Percentiles rank a stretch among this genome's conserved stretches.
phyloP scores from a whole-genome alignment of 192 early-diverging fungal genomes.

The Backusella luteola region DNA sequence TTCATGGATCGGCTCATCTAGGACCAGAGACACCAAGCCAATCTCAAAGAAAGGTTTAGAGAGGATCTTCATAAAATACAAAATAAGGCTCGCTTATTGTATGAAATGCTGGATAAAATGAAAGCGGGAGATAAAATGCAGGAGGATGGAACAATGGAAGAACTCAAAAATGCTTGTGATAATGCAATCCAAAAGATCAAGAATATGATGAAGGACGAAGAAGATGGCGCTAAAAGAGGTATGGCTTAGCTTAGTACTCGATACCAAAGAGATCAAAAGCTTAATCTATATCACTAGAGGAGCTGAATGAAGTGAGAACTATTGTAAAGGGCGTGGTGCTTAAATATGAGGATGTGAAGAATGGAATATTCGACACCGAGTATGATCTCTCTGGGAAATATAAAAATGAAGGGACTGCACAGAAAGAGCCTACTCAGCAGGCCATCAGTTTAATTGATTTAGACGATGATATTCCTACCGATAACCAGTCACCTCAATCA shows the following conservation, averaged over 20 bases:
- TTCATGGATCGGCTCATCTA: constrained; percentile 11
- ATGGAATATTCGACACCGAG: constrained; percentile 42
- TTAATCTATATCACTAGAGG: neutral
- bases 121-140: constrained; percentile 48
- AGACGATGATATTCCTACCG: constrained; percentile 20
- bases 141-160: constrained; percentile 39
- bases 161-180: constrained; percentile 63
- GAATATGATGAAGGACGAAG: constrained; percentile 62
- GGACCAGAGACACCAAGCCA: constrained; percentile 63
- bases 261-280: neutral
- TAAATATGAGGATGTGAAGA: constrained; percentile 59
- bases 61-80: constrained; percentile 81
- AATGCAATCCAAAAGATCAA: constrained; percentile 68
- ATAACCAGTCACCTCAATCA: neutral
- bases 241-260: neutral
- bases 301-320: constrained; percentile 54
- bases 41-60: constrained; percentile 84
- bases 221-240: constrained; percentile 76
- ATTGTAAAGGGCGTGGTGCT: constrained; percentile 73
- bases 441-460: constrained; percentile 46
- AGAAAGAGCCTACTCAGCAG: constrained; percentile 8
- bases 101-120: constrained; percentile 77
- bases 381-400: constrained; percentile 22
- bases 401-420: neutral
- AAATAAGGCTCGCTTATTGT: constrained; percentile 68